Evolutionary conservation across 1,139 yeast genomes (phyloP).

Genomic region (Pichiaceae sp.): DNA sequence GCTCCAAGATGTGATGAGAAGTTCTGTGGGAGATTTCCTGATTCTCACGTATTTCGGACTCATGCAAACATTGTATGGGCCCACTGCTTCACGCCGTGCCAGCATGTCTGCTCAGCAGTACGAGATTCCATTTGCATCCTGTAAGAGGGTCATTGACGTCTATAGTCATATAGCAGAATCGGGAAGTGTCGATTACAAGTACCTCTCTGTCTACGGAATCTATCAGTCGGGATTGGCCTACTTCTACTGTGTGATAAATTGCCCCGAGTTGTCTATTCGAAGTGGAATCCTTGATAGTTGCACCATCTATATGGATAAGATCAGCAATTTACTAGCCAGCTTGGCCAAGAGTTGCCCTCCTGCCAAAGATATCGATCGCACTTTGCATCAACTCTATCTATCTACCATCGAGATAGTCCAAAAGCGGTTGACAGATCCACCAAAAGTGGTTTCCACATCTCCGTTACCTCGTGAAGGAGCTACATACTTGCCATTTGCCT

Average conservation of each 20-base stretch:
- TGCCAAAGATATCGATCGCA: slow-evolving; percentile 4
- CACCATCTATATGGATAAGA: slow-evolving; percentile 4
- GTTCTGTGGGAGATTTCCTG: slow-evolving; percentile 7
- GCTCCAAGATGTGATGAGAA: background rate
- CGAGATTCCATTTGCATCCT: slow-evolving; percentile 7
- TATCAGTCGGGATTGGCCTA: slow-evolving; percentile 13
- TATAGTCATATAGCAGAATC: slow-evolving; percentile 7
- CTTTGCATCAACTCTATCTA: slow-evolving; percentile 3
- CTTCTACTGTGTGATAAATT: slow-evolving; percentile 13
- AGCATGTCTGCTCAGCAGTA: slow-evolving; percentile 5
- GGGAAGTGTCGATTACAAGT: slow-evolving; percentile 13
- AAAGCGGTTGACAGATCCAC: background rate
- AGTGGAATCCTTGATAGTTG: slow-evolving; percentile 3
- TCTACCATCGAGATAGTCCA: background rate
- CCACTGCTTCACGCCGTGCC: slow-evolving; percentile 4
- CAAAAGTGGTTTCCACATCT: too few species aligned
- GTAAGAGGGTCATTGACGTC: slow-evolving; percentile 6
- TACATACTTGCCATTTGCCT: too few species aligned
- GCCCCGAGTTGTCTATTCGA: slow-evolving; percentile 6
- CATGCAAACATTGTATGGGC: slow-evolving; percentile 11
- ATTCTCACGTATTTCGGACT: slow-evolving; percentile 13
- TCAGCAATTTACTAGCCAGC: slow-evolving; percentile 3
- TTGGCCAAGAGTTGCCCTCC: slow-evolving; percentile 13
- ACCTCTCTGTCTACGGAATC: slow-evolving; percentile 13
- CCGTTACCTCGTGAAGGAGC: too few species aligned